Base-by-base conservation (phyloP, 2,329 filamentous ascomycete species). In the Talaromyces marneffei region DNA sequence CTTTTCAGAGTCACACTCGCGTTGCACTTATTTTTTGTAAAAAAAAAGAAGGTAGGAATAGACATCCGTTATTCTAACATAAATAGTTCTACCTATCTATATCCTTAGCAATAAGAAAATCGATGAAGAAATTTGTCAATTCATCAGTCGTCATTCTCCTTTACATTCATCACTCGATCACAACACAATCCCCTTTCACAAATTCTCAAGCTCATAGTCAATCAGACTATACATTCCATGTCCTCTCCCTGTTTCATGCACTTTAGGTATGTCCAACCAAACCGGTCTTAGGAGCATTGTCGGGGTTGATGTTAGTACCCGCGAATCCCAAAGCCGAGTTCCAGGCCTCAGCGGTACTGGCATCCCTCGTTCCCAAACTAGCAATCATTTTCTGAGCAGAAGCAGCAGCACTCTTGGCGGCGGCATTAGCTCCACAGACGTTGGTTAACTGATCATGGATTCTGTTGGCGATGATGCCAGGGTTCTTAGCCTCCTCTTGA, bases 381-480 rank as follows among this genome's bases (percentile, higher is more conserved):
- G 75, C 63, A 54, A 87, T 81, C 71, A 79, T 69, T 0, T 81
- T 77, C 74, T 86, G 77, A 2, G 85, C 85, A 25, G 75, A 73
- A 55, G 72, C 66, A 73, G 83, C 87, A 4, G 80, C 78, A 12
- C 79, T 70, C 65, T 83, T 79, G 59, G 85, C 87, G 3, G 83
- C 85, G 27, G 77, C 79, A 69, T 85, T 86, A 58, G 86, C 86
- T 40, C 78, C 76, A 75, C 87, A 89, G 39, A 86, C 84, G 75
- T 88, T 89, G 70, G 74, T 81, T 62, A 89, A 80, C 77, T 88
- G 85, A 74, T 89, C 86, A 74, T 84, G 86, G 72, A 89, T 85
- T 64, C 85, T 83, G 80, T 87, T 88, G 71, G 85, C 87, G 78
- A 89, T 89, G 79, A 89, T 89, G 77, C 84, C 83, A 61, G 86